Evolutionary conservation across 2,329 filamentous ascomycete species (phyloP), one percentile per base, ranked within the genome.

Genomic region (Fonsecaea monophora): DNA sequence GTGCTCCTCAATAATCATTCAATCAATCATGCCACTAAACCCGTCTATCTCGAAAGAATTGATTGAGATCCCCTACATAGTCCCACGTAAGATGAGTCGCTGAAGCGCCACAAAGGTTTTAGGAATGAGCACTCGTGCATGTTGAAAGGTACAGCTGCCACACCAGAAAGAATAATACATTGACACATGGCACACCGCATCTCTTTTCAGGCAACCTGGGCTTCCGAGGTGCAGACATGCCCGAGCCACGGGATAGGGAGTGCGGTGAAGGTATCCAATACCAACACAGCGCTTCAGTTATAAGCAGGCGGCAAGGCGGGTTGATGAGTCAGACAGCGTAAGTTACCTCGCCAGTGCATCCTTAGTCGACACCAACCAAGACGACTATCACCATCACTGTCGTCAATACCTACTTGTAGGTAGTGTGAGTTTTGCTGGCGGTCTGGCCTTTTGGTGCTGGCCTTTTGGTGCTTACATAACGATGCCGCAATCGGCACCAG

Each of bases 1-100:
- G 45, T 25, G 18, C 45, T 50, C 18, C 45, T 25, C 45, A 10
- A 25, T 50, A 50, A 25, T 18, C 45, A 50, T 25, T 50, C 45
- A 50, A 50, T 18, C 15, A 45, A 45, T 45, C 40, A 45, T 45
- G 45, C 45, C 45, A 25, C 45, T 50, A 3, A 50, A 21, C 45
- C 18, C n/a, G 45, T 50, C 45, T 25, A 21, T 50, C 21, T 10
- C 21, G 18, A 50, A 25, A 25, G 8, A 50, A 50, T 50, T 10
- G 18, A 25, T 25, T 21, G 8, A 25, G 10, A 50, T 50, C 45
- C 45, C 45, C 45, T 1, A 13, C 25, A 25, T 6, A 4, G 9
- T 50, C 45, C 45, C 45, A 50, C 45, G 45, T 50, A 50, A 50
- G 45, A 50, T 50, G 45, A 50, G 10, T 21, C 45, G 12, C 8